Evolutionary conservation across 805 yeast species (phyloP).

Genomic region (Candida boleticola): DNA sequence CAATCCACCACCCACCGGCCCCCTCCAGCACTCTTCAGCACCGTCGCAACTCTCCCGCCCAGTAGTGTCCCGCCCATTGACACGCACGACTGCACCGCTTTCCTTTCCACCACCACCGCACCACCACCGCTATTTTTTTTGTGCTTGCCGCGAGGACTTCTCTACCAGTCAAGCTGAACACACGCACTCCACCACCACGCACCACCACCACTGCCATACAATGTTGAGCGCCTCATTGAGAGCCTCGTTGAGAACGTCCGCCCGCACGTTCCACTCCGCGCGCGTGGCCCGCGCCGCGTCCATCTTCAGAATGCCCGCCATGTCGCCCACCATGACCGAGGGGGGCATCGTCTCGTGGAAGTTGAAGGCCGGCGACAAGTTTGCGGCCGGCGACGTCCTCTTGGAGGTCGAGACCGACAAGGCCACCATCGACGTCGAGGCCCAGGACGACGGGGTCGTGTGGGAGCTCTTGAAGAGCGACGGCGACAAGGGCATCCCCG

Average conservation of each 20-base stretch:
- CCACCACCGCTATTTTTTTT: no score
- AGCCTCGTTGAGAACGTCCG: no score
- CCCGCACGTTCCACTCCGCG: slow-evolving; percentile 35
- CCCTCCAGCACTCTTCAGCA: background rate
- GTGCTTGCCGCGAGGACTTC: no score
- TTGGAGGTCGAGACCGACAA: slow-evolving; percentile 86
- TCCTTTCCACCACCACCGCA: no score
- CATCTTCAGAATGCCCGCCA: slow-evolving; percentile 89
- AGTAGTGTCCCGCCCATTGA: no score
- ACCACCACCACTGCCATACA: no score
- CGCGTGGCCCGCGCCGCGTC: slow-evolving; percentile 32
- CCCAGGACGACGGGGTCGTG: slow-evolving; percentile 87
- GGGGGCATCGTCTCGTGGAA: slow-evolving; percentile 94
- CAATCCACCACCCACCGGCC: background rate
- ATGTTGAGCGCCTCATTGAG: slow-evolving; percentile 18
- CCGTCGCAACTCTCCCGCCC: background rate
- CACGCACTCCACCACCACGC: no score
- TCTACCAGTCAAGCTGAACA: no score
- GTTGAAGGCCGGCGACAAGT: slow-evolving; percentile 64
- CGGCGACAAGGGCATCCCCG: slow-evolving; percentile 79
- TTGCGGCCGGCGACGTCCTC: slow-evolving; percentile 77
- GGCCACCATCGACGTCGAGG: slow-evolving; percentile 80
- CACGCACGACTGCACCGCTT: no score
- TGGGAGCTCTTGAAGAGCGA: slow-evolving; percentile 70
- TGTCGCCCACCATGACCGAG: slow-evolving; percentile 98